Evolutionary conservation across 2,329 filamentous ascomycete genomes (phyloP), one percentile per base, ranked within the genome.

Genomic region (Botryotinia convoluta): DNA sequence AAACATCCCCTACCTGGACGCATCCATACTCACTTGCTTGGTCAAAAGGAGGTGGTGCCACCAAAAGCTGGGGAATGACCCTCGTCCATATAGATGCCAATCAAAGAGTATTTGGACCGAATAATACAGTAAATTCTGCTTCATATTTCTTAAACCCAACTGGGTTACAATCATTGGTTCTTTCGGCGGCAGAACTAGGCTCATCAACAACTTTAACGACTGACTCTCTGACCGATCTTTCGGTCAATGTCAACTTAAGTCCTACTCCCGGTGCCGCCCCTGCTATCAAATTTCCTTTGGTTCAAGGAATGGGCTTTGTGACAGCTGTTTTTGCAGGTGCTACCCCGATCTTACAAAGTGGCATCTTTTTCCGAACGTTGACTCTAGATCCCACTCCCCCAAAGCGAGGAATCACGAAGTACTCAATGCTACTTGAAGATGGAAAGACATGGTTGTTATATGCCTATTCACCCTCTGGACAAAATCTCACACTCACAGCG

Each of bases 251-350:
- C 63, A 91, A 92, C 62, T 84, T 98, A 45, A 87, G 84, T 69
- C 85, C 86, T 4, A 83, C 85, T 35, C 79, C 82, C n/a, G 84
- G 84, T 4, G 85, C 87, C 12, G 81, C 85, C 1, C 87, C 91
- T 0, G 85, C 87, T 1, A 87, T 98, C 32, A 91, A 89, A 0
- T 94, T 97, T 76, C 94, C 95, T 0, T 80, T 98, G 12, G 90
- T 97, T 0, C 95, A 98, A 80, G 96, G 96, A 18, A 96, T 97
- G 90, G 91, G 89, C 0, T 97, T 94, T 78, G 85, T 97, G 29
- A 98, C 95, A 7, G 95, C 87, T 0, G 82, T 92, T 29, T 98
- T 95, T 82, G 86, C 86, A 71, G 89, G 90, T 44, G 86, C 89
- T 0, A 90, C 89, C 12, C 95, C 95, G 0, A 80, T 91, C 6